These are phyloP conservation scores for Dactylella cylindrospora DNA, from an alignment of 2,329 filamentous ascomycete genomes.

Conservation along the genomic window DNA sequence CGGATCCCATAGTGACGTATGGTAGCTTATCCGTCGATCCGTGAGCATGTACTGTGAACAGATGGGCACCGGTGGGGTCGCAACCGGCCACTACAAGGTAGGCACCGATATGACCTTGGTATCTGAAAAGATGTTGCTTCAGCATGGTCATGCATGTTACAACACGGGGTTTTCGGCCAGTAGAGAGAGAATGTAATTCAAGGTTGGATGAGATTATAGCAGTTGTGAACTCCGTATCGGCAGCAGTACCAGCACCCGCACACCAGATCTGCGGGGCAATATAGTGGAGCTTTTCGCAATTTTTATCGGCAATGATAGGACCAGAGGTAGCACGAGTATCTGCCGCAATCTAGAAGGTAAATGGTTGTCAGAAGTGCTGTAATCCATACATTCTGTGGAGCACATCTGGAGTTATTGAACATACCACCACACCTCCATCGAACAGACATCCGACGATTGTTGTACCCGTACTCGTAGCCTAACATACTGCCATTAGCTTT, in stretches of 20 bases:
- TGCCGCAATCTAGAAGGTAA: constrained; percentile 75
- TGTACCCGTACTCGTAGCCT: constrained; percentile 92
- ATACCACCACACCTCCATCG: constrained; percentile 89
- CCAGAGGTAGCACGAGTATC: constrained; percentile 96
- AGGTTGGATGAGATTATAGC: constrained; percentile 98
- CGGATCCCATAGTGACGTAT: constrained; percentile 98
- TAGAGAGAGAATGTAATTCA: constrained; percentile 94
- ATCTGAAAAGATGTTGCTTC: constrained; percentile 98
- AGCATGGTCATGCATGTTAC: constrained; percentile 99
- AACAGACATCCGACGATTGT: constrained; percentile 98
- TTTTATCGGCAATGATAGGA: constrained; percentile 99
- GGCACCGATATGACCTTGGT: constrained; percentile 96
- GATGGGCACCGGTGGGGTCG: constrained; percentile 89
- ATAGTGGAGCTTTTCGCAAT: constrained; percentile 99
- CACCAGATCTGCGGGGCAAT: constrained; percentile 99
- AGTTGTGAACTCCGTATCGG: constrained; percentile 92
- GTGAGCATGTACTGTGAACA: constrained; percentile 98
- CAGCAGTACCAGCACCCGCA: constrained; percentile 89
- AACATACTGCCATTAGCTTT: not conserved
- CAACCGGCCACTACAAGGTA: constrained; percentile 97
- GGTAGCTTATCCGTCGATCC: constrained; percentile 97
- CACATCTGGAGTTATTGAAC: too few relatives aligned
- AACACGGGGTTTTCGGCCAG: constrained; percentile 92
- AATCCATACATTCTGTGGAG: too few relatives aligned
- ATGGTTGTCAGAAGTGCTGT: constrained; percentile 44